These are phyloP conservation scores for Rachicladosporium sp. DNA, from an alignment of 2,329 filamentous ascomycete species.

Conservation along the genomic window DNA sequence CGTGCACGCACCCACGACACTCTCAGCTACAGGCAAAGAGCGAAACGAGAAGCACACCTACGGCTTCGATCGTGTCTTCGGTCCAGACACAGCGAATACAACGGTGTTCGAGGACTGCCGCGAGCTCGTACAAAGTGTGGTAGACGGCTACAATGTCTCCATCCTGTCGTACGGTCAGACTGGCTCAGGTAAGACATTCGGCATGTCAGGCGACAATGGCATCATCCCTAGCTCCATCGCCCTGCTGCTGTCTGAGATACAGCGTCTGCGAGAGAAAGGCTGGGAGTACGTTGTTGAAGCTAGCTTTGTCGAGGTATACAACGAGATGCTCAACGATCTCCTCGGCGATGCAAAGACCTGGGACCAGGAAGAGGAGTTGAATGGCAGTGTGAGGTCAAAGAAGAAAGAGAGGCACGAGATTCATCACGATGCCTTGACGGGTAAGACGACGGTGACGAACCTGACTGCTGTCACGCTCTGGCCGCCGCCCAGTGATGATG, in stretches of 20 bases:
- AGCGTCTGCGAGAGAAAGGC: slow-evolving; percentile 72
- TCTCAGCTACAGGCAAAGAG: slow-evolving; percentile 63
- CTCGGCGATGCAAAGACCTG: slow-evolving; percentile 60
- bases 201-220: slow-evolving; percentile 81
- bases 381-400: slow-evolving; percentile 16
- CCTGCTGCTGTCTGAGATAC: slow-evolving; percentile 86
- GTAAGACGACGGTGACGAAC: slow-evolving; percentile 72
- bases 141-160: slow-evolving; percentile 97
- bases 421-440: slow-evolving; percentile 68
- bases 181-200: slow-evolving; percentile 90
- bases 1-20: slow-evolving; percentile 71
- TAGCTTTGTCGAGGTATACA: slow-evolving; percentile 95
- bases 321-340: slow-evolving; percentile 89
- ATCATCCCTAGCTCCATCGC: slow-evolving; percentile 91
- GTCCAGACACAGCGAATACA: slow-evolving; percentile 61
- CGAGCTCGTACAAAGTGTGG: slow-evolving; percentile 86
- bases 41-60: slow-evolving; percentile 73
- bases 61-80: slow-evolving; percentile 86
- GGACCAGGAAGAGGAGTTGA: slow-evolving; percentile 29
- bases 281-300: slow-evolving; percentile 94
- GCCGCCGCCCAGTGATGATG: slow-evolving; percentile 60
- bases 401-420: slow-evolving; percentile 75
- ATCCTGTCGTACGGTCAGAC: slow-evolving; percentile 99
- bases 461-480: slow-evolving; percentile 67
- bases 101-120: slow-evolving; percentile 94